Evolutionary conservation across 2,329 filamentous ascomycete species (phyloP).

Genomic region (Xylaria sp.): DNA sequence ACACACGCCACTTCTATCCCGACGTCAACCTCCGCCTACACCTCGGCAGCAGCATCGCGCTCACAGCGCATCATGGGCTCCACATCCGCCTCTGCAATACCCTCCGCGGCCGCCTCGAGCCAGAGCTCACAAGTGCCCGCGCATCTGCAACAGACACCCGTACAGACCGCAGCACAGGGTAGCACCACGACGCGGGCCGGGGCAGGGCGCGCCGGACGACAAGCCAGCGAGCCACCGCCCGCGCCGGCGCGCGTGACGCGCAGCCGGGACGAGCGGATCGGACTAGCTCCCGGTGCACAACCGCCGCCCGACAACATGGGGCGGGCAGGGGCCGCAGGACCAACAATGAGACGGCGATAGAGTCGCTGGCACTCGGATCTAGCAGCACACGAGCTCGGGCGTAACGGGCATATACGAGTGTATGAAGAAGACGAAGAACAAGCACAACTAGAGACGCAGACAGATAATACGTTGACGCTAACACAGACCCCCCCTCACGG

Average conservation of each 20-base stretch:
- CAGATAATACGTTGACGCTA: too few relatives aligned
- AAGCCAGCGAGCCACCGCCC: slow-evolving; percentile 38
- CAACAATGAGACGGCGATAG: slow-evolving; percentile 38
- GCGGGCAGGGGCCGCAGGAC: slow-evolving; percentile 28
- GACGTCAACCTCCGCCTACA: slow-evolving; percentile 24
- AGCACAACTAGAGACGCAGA: background rate
- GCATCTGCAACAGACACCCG: slow-evolving; percentile 38
- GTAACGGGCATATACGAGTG: background rate
- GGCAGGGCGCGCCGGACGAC: slow-evolving; percentile 33
- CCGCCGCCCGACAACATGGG: slow-evolving; percentile 25
- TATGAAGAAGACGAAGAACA: too few relatives aligned
- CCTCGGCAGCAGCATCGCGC: slow-evolving; percentile 26
- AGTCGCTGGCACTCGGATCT: slow-evolving; percentile 32
- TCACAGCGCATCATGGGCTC: slow-evolving; percentile 39
- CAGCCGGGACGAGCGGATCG: slow-evolving; percentile 49
- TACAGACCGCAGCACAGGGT: slow-evolving; percentile 26
- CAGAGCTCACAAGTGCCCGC: slow-evolving; percentile 23
- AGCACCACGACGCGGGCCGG: slow-evolving; percentile 22
- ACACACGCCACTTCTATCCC: slow-evolving; percentile 31
- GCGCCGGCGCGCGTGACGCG: slow-evolving; percentile 45
- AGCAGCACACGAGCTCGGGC: slow-evolving; percentile 1
- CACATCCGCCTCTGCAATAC: slow-evolving; percentile 27
- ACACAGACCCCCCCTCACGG: background rate
- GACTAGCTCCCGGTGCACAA: slow-evolving; percentile 29
- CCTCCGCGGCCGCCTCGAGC: slow-evolving; percentile 7